Evolutionary conservation across 176 grass and related monocot species (phyloP).

Genomic region (Thalia dealbata): DNA sequence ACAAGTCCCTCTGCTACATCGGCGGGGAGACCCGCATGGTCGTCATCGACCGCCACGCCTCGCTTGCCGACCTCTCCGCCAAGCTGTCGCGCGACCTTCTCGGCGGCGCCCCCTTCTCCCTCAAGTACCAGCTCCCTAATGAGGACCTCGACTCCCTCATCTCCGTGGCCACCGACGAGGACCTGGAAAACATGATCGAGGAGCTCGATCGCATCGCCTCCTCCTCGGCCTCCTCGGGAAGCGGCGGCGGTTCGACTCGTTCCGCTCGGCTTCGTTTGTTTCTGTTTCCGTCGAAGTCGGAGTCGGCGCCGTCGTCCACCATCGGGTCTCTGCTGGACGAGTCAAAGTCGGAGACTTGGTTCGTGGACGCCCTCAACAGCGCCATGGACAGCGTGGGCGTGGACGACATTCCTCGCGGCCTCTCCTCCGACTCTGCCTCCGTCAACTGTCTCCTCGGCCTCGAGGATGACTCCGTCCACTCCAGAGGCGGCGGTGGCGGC

Average conservation of each 20-base stretch:
- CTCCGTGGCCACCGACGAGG: conserved; percentile 91
- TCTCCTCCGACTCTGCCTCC: conserved; percentile 77
- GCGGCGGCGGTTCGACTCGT: conserved; percentile 32
- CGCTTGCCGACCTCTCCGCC: conserved; percentile 64
- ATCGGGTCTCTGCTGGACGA: conserved; percentile 83
- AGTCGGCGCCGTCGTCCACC: conserved; percentile 58
- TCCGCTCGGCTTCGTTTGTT: conserved; percentile 83
- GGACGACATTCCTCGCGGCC: conserved; percentile 60
- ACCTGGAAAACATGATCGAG: conserved; percentile 93
- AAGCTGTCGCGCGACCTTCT: conserved; percentile 75
- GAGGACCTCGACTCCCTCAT: conserved; percentile 95
- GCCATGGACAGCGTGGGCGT: conserved; percentile 53
- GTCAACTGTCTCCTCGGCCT: conserved; percentile 95
- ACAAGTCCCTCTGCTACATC: conserved; percentile 85
- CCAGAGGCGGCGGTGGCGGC: conserved; percentile 25
- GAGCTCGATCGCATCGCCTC: conserved; percentile 88
- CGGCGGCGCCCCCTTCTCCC: conserved; percentile 51
- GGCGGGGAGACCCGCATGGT: conserved; percentile 92
- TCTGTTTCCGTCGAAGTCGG: conserved; percentile 79
- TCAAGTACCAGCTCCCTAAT: conserved; percentile 99
- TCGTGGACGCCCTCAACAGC: conserved; percentile 81
- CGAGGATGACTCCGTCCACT: conserved; percentile 86
- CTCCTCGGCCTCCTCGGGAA: conserved; percentile 22
- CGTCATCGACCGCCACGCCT: conserved; percentile 55
- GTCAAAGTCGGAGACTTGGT: conserved; percentile 89